Percentiles rank a stretch among this genome's conserved stretches.
Evolutionary conservation across 2,329 filamentous ascomycete genomes (phyloP).

Genomic region (Trichoderma gracile): DNA sequence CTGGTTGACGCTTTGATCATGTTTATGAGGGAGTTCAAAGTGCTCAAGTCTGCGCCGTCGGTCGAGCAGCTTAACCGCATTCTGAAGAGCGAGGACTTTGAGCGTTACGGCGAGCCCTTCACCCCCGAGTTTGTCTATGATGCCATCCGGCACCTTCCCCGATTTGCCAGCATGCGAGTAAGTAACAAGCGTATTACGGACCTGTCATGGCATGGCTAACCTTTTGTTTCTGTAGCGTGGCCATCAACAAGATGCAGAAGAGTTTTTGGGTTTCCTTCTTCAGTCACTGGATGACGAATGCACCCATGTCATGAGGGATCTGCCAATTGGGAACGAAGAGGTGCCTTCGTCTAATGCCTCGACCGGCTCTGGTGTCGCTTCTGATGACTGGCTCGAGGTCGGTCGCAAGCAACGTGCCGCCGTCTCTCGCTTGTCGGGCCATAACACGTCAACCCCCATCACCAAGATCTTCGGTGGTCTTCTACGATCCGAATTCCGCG

Average conservation of each 20-base stretch:
- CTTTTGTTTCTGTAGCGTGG: constrained; percentile 61
- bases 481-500: constrained; percentile 82
- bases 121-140: constrained; percentile 95
- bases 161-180: constrained; percentile 91
- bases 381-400: constrained; percentile 81
- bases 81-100: constrained; percentile 79
- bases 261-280: constrained; percentile 90
- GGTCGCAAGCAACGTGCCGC: constrained; percentile 87
- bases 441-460: constrained; percentile 74
- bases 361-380: constrained; percentile 33
- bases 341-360: constrained; percentile 37
- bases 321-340: constrained; percentile 46
- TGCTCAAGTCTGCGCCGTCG: constrained; percentile 76
- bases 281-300: constrained; percentile 95
- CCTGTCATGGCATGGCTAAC: constrained; percentile 13
- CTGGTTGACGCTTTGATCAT: constrained; percentile 95
- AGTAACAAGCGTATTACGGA: constrained; percentile 36
- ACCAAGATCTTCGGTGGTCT: constrained; percentile 94
- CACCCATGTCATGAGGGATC: constrained; percentile 63
- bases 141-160: constrained; percentile 79
- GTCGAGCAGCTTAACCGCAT: constrained; percentile 71
- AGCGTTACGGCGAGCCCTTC: constrained; percentile 88
- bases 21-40: constrained; percentile 90
- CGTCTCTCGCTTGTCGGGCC: constrained; percentile 81
- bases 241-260: constrained; percentile 96